Base-by-base conservation (phyloP, 805 yeast genomes). In the Ogataea angusta region DNA sequence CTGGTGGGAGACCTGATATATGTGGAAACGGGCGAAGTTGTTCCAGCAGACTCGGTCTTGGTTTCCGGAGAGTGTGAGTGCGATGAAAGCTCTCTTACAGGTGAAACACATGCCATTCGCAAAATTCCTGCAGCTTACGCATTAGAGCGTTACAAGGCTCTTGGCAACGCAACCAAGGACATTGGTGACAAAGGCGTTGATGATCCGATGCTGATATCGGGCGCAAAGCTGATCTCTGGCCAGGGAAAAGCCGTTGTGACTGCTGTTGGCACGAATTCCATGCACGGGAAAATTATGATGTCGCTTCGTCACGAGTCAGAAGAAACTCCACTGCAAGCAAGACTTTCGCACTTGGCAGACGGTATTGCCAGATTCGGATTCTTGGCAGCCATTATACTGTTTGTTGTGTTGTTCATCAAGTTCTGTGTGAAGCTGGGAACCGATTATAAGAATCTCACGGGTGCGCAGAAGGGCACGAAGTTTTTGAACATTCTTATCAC, bases 281-380 rank as follows among this genome's bases (percentile, higher is more conserved):
- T 90, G 60, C 86, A 88, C 63, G 99, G 99, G 17, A 78, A 86
- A 55, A 91, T 95, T 2, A 82, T 93, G 91, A 69, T 80, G 64
- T 77, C 95, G 10, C 68, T 93, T 40, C 75, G 78, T 37, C 75
- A 73, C 27, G 95, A 88, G 52, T 67, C 82, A 2, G 96, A 90
- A 58, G 75, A 75, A 18, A 95, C 99, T 5, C 98, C 99, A 1
- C 66, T 93, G 59, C 97, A 90, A 56, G 81, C 70, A 38, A 79
- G 96, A 53, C 72, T 93, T 46, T 80, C 85, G 56, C 70, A 73
- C 38, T 75, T 93, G 42, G 96, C 99, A 1, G 95, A 84, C 57
- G 95, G 93, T 24, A 93, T 93, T 46, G 90, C 97, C n/a, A 87
- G 86, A 60, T 87, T 86, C 62, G 99, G 98, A 40, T 78, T 88